Conservation (phyloP, 2,329 filamentous ascomycete genomes). For the Venturia carpophila region DNA sequence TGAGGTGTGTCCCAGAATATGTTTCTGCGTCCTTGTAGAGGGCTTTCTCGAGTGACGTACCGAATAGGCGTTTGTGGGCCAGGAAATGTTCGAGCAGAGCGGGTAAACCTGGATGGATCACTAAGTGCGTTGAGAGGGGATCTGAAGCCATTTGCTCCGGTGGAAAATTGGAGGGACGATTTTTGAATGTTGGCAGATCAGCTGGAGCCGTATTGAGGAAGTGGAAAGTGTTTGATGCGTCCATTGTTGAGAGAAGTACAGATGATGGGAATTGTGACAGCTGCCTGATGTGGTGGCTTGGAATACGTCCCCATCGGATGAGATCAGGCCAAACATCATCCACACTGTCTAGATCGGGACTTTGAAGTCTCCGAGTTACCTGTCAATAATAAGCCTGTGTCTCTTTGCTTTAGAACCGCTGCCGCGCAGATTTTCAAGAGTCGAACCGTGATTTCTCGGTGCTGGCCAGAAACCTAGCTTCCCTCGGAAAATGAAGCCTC, state of each 20-base stretch:
- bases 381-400: neutral
- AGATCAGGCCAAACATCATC: neutral
- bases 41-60: slow-evolving; percentile 24
- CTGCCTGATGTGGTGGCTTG: neutral
- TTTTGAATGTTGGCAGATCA: slow-evolving; percentile 6
- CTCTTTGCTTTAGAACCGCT: neutral
- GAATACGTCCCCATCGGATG: neutral
- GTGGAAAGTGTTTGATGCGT: neutral
- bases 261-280: neutral
- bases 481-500: neutral
- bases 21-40: slow-evolving; percentile 25
- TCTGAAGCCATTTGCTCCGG: slow-evolving; percentile 21
- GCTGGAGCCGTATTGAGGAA: neutral
- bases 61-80: slow-evolving; percentile 25
- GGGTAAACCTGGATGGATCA: slow-evolving; percentile 27
- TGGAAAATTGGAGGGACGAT: slow-evolving; percentile 21
- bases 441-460: neutral
- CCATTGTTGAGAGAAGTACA: neutral
- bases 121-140: slow-evolving; percentile 24
- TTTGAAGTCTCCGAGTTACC: neutral
- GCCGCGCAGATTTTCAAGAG: neutral
- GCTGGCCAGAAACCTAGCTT: neutral
- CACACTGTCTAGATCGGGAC: too few relatives aligned
- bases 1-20: slow-evolving; percentile 17
- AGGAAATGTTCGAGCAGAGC: slow-evolving; percentile 25